Conservation (phyloP, 805 yeast species). For the Lipomyces yamadae region DNA sequence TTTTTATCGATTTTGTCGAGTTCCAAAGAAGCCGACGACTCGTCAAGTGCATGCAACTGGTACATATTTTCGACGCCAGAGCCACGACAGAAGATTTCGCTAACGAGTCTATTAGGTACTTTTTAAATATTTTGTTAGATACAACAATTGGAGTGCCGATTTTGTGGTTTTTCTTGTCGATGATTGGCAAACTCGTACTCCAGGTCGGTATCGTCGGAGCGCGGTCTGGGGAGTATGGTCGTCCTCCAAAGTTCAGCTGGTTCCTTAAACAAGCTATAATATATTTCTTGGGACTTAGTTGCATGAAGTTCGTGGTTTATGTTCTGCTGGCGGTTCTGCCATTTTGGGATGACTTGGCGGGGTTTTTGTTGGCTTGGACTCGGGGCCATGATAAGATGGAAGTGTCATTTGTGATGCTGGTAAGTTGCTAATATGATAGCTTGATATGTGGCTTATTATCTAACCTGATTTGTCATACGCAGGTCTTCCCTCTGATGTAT, state of each 20-base stretch:
- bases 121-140: slow-evolving; percentile 82
- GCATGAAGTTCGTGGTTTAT: slow-evolving; percentile 67
- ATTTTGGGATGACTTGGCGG: slow-evolving; percentile 69
- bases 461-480: background rate
- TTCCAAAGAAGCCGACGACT: slow-evolving; percentile 43
- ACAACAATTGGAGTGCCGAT: slow-evolving; percentile 94
- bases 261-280: slow-evolving; percentile 73
- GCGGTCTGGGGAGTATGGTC: slow-evolving; percentile 65
- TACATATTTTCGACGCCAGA: slow-evolving; percentile 6
- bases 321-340: slow-evolving; percentile 66
- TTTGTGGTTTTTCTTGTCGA: slow-evolving; percentile 60
- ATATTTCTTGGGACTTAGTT: slow-evolving; percentile 64
- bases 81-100: background rate
- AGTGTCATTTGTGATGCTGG: slow-evolving; percentile 83
- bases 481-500: slow-evolving; percentile 46
- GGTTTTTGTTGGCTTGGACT: slow-evolving; percentile 81
- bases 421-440: slow-evolving; percentile 60
- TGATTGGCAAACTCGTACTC: slow-evolving; percentile 54
- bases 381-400: slow-evolving; percentile 80
- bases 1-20: slow-evolving; percentile 63
- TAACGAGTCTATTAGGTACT: slow-evolving; percentile 56
- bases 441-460: background rate
- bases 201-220: slow-evolving; percentile 50
- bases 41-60: slow-evolving; percentile 84
- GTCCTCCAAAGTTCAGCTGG: slow-evolving; percentile 61